Base-by-base conservation (phyloP, 495 filamentous ascomycete genomes). In the Aspergillus diversus region DNA sequence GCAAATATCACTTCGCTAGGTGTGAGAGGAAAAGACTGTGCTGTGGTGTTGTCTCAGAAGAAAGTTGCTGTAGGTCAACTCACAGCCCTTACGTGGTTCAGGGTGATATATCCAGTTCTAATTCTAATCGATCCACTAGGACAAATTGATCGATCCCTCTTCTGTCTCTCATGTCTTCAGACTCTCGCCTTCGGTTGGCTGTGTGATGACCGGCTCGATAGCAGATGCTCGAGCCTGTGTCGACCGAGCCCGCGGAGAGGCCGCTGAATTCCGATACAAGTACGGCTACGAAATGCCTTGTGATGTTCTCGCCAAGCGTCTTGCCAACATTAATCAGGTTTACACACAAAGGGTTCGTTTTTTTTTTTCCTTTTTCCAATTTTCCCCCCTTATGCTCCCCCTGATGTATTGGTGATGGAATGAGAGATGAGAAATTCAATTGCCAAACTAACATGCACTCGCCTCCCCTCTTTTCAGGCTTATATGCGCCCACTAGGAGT, bases 241-340 rank as follows among this genome's bases (percentile, higher is more conserved):
- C 49, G 89, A 90, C 76, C 89, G 95, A 68, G 95, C 95, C 66
- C 88, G 93, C 81, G 90, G 90, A 59, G 95, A 99, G 81, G 96
- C 95, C 63, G 96, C 94, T 52, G 92, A 98, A 67, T 99, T 99
- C 82, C 86, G 88, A 76, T 98, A 99, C 86, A 97, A 97, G 76
- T 97, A 86, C 73, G 95, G 95, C 74, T 99, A 99, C 77, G 95
- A 99, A 83, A 99, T 99, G 96, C 95, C 95, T 59, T 96, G 92
- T 76, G 95, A 99, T 79, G 96, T 90, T 50, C 77, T 99, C 71
- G 91, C 94, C 61, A 99, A 99, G 86, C 84, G 95, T 75, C 78
- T 99, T 79, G 95, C 95, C 67, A 99, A 99, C 75, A 97, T 99
- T 80, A 97, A 92, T 80, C 95, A 99, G 77, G 95, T 99, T 58